Conservation (phyloP, 495 filamentous ascomycete genomes). For the Niebla homalea region DNA sequence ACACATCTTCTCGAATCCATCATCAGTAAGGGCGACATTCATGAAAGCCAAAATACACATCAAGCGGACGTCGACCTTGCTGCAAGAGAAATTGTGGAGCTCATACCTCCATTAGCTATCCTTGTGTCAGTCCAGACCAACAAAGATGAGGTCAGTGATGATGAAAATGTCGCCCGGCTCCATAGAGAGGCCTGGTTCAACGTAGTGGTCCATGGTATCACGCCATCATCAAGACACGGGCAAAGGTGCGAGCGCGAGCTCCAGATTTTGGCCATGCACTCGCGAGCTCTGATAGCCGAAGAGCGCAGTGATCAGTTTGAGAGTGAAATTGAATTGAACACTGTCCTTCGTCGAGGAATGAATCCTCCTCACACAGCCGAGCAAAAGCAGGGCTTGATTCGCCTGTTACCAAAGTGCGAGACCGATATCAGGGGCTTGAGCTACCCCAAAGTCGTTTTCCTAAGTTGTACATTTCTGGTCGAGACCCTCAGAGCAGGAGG, state of each 20-base stretch:
- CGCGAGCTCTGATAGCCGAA: conserved; percentile 70
- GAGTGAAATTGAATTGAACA: conserved; percentile 91
- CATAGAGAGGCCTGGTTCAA: conserved; percentile 96
- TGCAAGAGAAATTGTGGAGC: conserved; percentile 66
- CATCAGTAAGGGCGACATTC: conserved; percentile 75
- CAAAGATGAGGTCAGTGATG: conserved; percentile 28
- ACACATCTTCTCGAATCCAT: conserved; percentile 75
- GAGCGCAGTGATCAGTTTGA: conserved; percentile 76
- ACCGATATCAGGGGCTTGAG: conserved; percentile 64
- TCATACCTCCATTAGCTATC: conserved; percentile 70
- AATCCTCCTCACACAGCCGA: conserved; percentile 59
- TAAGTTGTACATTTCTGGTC: conserved; percentile 73
- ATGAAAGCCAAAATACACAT: conserved; percentile 42
- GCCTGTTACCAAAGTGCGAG: conserved; percentile 59
- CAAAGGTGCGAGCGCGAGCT: conserved; percentile 59
- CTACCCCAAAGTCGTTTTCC: conserved; percentile 80
- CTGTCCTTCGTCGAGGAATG: conserved; percentile 70
- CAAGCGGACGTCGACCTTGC: conserved; percentile 65
- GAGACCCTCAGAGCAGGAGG: conserved; percentile 70
- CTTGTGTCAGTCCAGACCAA: conserved; percentile 37
- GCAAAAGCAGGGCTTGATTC: conserved; percentile 63
- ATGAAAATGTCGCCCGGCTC: conserved; percentile 50
- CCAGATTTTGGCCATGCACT: conserved; percentile 68
- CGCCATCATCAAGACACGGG: conserved; percentile 51
- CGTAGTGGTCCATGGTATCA: conserved; percentile 84